Evolutionary conservation across 208 protist species (phyloP).

Genomic region (Trypanosoma brucei): DNA sequence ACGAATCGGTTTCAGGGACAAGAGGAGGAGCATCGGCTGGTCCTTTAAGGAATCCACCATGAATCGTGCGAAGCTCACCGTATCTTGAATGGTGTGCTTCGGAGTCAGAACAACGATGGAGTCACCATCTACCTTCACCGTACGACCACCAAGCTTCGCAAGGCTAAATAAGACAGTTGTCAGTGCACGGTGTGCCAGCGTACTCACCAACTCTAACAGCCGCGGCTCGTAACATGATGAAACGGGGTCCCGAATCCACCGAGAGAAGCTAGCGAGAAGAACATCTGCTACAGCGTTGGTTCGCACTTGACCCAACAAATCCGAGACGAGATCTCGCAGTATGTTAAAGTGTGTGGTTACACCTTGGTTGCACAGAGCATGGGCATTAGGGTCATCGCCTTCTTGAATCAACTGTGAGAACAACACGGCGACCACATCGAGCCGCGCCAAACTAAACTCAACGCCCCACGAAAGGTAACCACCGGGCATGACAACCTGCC

Average conservation of each 20-base stretch:
- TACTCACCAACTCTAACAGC: slow-evolving; percentile 69
- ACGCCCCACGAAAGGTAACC: slow-evolving; percentile 81
- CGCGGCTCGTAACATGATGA: slow-evolving; percentile 81
- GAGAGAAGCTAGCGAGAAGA: slow-evolving; percentile 72
- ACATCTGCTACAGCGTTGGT: slow-evolving; percentile 58
- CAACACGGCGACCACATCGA: slow-evolving; percentile 84
- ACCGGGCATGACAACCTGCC: slow-evolving; percentile 74
- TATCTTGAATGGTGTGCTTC: slow-evolving; percentile 77
- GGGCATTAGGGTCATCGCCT: slow-evolving; percentile 69
- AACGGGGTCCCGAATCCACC: slow-evolving; percentile 82
- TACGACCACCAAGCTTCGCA: slow-evolving; percentile 78
- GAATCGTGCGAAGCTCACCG: slow-evolving; percentile 70
- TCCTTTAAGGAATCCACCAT: slow-evolving; percentile 75
- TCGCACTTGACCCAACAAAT: slow-evolving; percentile 72
- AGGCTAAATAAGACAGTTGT: slow-evolving; percentile 74
- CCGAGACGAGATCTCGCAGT: slow-evolving; percentile 79
- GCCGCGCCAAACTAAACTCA: slow-evolving; percentile 78
- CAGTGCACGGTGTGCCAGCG: slow-evolving; percentile 73
- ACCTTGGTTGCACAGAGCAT: slow-evolving; percentile 72
- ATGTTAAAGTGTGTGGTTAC: slow-evolving; percentile 89
- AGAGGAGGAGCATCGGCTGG: slow-evolving; percentile 86
- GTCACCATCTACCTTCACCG: slow-evolving; percentile 69
- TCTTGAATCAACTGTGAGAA: slow-evolving; percentile 90
- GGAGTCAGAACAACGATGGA: slow-evolving; percentile 74
- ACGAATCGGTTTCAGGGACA: slow-evolving; percentile 66